A percentile compares a stretch with the other conserved stretches of the same genome.
These are phyloP conservation scores for Cucumis hystrix DNA, from an alignment of 306 rosid species.

Conservation along the genomic window DNA sequence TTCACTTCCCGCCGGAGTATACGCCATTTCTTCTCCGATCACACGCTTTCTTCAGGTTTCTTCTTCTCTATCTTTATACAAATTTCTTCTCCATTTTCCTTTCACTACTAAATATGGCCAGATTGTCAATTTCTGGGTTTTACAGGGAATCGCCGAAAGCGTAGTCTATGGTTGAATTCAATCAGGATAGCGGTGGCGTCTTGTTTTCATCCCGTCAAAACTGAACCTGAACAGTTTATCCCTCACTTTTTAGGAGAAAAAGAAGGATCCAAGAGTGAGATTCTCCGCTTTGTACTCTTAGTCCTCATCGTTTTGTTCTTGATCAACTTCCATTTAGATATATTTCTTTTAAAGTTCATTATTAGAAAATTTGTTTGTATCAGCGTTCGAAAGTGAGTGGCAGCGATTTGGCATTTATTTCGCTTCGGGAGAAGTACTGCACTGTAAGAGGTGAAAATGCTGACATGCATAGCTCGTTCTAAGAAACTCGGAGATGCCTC, in stretches of 20 bases:
- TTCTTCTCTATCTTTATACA: background rate
- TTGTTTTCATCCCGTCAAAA: slow-evolving; percentile 9
- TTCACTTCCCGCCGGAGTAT: background rate
- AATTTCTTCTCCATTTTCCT: background rate
- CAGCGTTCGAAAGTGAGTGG: background rate
- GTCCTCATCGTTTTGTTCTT: background rate
- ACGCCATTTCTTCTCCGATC: slow-evolving; percentile 10
- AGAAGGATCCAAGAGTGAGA: background rate
- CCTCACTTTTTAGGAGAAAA: background rate
- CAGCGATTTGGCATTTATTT: background rate
- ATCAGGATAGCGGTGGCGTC: slow-evolving; percentile 4
- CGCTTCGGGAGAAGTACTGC: background rate
- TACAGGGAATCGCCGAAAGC: slow-evolving; percentile 25
- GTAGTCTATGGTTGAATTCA: slow-evolving; percentile 14
- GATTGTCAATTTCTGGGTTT: background rate
- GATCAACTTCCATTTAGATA: background rate
- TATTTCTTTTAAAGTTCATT: background rate
- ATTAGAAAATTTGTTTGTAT: background rate
- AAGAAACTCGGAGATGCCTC: slow-evolving; percentile 68
- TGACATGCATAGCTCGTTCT: slow-evolving; percentile 86
- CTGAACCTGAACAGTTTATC: background rate
- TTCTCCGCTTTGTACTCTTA: background rate
- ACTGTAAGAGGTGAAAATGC: slow-evolving; percentile 32
- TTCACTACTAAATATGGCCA: background rate
- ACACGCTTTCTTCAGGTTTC: slow-evolving; percentile 9